Evolutionary conservation across 345 rosid species (phyloP).

Genomic region (Alliaria petiolata): DNA sequence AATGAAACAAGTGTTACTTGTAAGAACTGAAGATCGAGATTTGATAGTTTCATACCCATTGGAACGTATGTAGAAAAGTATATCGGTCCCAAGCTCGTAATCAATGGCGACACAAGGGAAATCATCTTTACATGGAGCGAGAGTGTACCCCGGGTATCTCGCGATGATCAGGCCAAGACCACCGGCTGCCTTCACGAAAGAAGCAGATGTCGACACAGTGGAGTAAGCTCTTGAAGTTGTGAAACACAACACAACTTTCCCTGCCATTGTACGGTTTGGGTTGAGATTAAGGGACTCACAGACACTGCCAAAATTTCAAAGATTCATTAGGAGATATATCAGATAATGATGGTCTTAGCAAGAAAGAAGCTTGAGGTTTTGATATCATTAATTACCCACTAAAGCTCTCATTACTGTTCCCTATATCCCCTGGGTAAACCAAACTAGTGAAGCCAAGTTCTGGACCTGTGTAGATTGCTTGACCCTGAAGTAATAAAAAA

Average conservation of each 20-base stretch:
- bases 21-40: no score
- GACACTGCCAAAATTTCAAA: not conserved
- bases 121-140: constrained; percentile 26
- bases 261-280: constrained; percentile 16
- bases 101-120: constrained; percentile 37
- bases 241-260: constrained; percentile 40
- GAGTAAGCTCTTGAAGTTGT: not conserved
- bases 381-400: not conserved
- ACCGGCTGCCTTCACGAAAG: constrained; percentile 24
- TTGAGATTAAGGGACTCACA: not conserved
- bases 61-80: constrained; percentile 34
- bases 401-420: constrained; percentile 8
- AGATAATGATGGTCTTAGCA: not conserved
- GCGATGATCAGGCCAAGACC: constrained; percentile 42
- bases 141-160: constrained; percentile 28
- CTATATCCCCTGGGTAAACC: constrained; percentile 35
- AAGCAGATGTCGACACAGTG: constrained; percentile 22
- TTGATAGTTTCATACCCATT: constrained; percentile 22
- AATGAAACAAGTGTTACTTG: no score
- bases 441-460: constrained; percentile 25
- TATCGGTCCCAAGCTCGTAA: constrained; percentile 38
- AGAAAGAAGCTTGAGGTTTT: not conserved
- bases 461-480: constrained; percentile 26
- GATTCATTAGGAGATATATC: not conserved
- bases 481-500: constrained; percentile 20